phyloP scores from a whole-genome alignment of 495 filamentous ascomycete species.

The Aspergillus sclerotioniger region DNA sequence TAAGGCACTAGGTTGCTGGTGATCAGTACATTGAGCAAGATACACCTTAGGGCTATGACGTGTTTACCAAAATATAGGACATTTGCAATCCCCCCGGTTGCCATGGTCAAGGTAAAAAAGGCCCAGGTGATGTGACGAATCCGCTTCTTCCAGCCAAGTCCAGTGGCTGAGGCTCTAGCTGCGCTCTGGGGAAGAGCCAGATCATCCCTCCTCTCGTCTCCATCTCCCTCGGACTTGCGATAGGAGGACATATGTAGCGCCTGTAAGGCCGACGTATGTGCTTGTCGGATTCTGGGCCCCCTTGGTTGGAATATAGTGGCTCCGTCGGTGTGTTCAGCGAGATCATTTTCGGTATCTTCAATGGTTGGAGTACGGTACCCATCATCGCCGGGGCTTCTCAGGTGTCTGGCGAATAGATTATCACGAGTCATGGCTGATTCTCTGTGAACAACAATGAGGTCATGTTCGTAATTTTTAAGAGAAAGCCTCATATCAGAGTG shows the following conservation, averaged over 20 bases:
- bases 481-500: neutral
- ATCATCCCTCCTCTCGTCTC: neutral
- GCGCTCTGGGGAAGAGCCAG: conserved; percentile 4
- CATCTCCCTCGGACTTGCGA: conserved; percentile 17
- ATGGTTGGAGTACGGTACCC: conserved; percentile 52
- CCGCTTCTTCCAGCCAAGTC: conserved; percentile 45
- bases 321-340: conserved; percentile 17
- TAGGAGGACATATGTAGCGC: conserved; percentile 23
- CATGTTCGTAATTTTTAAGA: neutral
- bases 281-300: conserved; percentile 21
- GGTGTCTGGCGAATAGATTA: conserved; percentile 34
- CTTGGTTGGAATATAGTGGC: conserved; percentile 10
- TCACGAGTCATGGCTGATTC: conserved; percentile 23
- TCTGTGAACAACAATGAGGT: neutral
- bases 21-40: neutral
- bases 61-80: conserved; percentile 63
- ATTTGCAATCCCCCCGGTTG: conserved; percentile 81
- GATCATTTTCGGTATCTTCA: conserved; percentile 40
- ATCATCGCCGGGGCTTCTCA: conserved; percentile 44
- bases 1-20: conserved; percentile 58
- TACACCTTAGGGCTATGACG: neutral
- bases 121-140: conserved; percentile 61
- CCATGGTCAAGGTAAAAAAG: conserved; percentile 76
- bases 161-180: conserved; percentile 17
- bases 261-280: conserved; percentile 36